These are phyloP conservation scores for Bjerkandera adusta DNA, from an alignment of 1,284 basidiomycete species.

Conservation along the genomic window DNA sequence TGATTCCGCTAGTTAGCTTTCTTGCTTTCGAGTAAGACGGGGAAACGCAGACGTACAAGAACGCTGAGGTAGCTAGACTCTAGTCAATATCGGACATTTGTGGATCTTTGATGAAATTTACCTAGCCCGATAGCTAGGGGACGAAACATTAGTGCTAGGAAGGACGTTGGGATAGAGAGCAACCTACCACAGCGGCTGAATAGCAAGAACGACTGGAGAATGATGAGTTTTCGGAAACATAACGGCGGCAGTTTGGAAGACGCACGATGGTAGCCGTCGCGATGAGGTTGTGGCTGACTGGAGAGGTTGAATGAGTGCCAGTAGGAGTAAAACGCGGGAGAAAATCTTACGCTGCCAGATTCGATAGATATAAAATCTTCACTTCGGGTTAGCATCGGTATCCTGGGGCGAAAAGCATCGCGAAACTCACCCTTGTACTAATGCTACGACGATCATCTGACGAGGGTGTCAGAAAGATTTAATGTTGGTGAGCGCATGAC, in stretches of 20 bases:
- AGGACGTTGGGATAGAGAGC: neutral
- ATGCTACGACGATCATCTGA: too few relatives aligned
- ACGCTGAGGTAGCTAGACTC: neutral
- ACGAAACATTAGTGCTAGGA: too few relatives aligned
- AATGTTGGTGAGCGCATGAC: too few relatives aligned
- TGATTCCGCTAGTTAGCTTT: neutral
- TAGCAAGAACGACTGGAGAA: neutral
- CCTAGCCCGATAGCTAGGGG: neutral
- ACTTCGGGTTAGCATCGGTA: neutral
- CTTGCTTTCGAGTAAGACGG: neutral
- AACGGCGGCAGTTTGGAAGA: neutral
- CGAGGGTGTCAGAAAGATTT: too few relatives aligned
- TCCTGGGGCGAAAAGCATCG: too few relatives aligned
- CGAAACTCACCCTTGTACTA: too few relatives aligned
- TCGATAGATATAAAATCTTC: neutral
- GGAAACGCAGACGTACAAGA: neutral
- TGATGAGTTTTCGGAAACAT: too few relatives aligned
- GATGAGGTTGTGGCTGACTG: neutral
- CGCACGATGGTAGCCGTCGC: neutral
- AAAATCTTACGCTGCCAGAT: conserved; percentile 1
- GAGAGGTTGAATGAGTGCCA: too few relatives aligned
- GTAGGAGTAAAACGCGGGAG: too few relatives aligned
- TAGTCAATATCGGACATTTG: too few relatives aligned
- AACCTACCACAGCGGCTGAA: neutral
- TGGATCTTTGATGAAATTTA: neutral